Conservation (phyloP, 2,329 filamentous ascomycete species). For the Xylaria arbuscula region DNA sequence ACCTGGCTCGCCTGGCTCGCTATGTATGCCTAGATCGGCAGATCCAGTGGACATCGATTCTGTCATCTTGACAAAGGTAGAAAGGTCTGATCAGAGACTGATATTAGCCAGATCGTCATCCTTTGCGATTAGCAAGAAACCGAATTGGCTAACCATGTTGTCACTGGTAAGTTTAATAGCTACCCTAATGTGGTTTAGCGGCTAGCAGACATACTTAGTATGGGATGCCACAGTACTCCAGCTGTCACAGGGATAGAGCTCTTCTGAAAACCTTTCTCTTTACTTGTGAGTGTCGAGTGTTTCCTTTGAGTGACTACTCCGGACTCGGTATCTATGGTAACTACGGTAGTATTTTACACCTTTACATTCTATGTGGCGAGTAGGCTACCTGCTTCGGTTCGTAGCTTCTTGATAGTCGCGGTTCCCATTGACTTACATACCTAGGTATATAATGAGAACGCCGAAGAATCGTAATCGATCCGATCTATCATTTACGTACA, state of each 20-base stretch:
- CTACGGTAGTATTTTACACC: too few relatives aligned
- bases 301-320: too few relatives aligned
- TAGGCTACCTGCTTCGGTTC: too few relatives aligned
- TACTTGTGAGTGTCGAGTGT: too few relatives aligned
- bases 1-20: conserved; percentile 3
- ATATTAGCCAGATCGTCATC: conserved; percentile 25
- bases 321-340: too few relatives aligned
- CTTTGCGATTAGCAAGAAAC: not conserved
- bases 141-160: conserved; percentile 14
- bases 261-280: too few relatives aligned
- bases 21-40: conserved; percentile 17
- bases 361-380: too few relatives aligned
- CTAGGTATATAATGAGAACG: not conserved
- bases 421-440: too few relatives aligned
- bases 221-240: too few relatives aligned
- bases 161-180: not conserved
- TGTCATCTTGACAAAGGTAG: conserved; percentile 25
- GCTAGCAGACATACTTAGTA: too few relatives aligned
- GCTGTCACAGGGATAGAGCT: too few relatives aligned
- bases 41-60: conserved; percentile 20
- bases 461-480: not conserved
- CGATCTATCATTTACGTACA: not conserved
- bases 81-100: not conserved
- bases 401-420: too few relatives aligned
- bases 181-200: not conserved